Evolutionary conservation across 2,329 filamentous ascomycete species (phyloP).

Genomic region (Penicillium glabrum): DNA sequence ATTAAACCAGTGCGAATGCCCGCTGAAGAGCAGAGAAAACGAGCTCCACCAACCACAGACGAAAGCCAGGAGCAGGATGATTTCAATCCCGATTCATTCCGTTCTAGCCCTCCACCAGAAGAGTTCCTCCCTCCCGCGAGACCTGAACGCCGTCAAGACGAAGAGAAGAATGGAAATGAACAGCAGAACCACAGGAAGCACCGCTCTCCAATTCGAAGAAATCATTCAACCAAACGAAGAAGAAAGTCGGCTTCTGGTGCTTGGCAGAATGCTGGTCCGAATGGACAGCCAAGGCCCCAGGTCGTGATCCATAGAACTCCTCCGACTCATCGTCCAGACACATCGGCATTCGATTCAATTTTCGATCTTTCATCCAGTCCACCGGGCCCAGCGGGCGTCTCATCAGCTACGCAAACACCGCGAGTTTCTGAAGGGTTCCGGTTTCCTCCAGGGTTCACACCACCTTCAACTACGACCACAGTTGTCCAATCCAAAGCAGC

Average conservation of each 20-base stretch:
- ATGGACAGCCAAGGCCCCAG: slow-evolving; percentile 16
- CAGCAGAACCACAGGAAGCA: slow-evolving; percentile 1
- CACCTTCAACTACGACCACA: slow-evolving; percentile 27
- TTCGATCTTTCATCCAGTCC: slow-evolving; percentile 41
- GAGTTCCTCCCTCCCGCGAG: slow-evolving; percentile 31
- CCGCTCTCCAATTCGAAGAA: slow-evolving; percentile 3
- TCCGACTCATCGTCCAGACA: neutral
- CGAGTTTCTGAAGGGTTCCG: slow-evolving; percentile 30
- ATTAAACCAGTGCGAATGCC: slow-evolving; percentile 42
- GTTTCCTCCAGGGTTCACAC: slow-evolving; percentile 37
- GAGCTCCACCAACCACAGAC: slow-evolving; percentile 17
- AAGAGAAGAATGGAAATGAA: neutral
- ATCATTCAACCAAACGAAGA: slow-evolving; percentile 34
- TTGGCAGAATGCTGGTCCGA: slow-evolving; percentile 6
- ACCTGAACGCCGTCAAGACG: slow-evolving; percentile 8
- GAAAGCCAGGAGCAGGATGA: slow-evolving; percentile 35
- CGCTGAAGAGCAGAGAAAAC: slow-evolving; percentile 16
- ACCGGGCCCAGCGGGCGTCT: slow-evolving; percentile 37
- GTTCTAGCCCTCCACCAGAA: slow-evolving; percentile 32
- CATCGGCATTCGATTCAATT: slow-evolving; percentile 16
- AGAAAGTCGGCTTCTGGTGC: slow-evolving; percentile 29
- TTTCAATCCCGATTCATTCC: slow-evolving; percentile 31
- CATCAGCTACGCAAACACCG: slow-evolving; percentile 24
- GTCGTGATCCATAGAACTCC: slow-evolving; percentile 29
- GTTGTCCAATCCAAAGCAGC: slow-evolving; percentile 22